Evolutionary conservation across 345 rosid species (phyloP), one percentile per base, ranked within the genome.

Genomic region (Punica granatum): DNA sequence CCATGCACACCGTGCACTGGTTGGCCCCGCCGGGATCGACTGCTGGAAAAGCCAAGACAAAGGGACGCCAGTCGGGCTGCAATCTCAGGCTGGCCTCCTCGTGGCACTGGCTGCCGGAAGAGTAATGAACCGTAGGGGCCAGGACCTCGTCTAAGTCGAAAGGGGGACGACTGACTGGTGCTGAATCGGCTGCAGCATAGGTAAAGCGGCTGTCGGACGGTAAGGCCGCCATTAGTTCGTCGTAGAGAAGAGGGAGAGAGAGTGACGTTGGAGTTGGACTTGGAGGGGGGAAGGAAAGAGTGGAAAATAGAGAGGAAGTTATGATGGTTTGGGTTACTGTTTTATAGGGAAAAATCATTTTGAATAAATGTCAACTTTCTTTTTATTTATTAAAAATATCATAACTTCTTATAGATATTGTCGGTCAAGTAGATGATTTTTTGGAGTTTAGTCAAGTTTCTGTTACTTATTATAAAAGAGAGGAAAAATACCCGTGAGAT

Each of bases 1-100:
- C 78, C 72, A 70, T 70, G 68, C 78, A 75, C 3, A 75, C 58
- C 41, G 69, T 63, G 64, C 78, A 75, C 11, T 46, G 28, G 18
- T 6, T 49, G 28, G 35, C 59, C 36, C 26, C 48, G 33, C 62
- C 53, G 3, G 60, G 8, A 23, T 9, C 34, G 4, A 34, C 62
- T 5, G 6, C 35, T 34, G 70, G 62, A 46, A 51, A 32, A 12
- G 28, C 54, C 58, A 65, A 33, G 39, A 62, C 62, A 6, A n/a
- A 13, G 18, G 48, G 44, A 0, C 21, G 19, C 66, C 19, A 63
- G 72, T 67, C 11, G 31, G 61, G 61, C 18, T 33, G 13, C 19
- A 28, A 4, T 28, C 34, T 56, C 56, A 54, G 68, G 63, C 39
- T 14, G 19, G 10, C 26, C 0, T 0, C 15, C 11, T 37, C 11